These are phyloP conservation scores for Linnemannia schmuckeri DNA, from an alignment of 192 early-diverging fungal species.

Conservation along the genomic window DNA sequence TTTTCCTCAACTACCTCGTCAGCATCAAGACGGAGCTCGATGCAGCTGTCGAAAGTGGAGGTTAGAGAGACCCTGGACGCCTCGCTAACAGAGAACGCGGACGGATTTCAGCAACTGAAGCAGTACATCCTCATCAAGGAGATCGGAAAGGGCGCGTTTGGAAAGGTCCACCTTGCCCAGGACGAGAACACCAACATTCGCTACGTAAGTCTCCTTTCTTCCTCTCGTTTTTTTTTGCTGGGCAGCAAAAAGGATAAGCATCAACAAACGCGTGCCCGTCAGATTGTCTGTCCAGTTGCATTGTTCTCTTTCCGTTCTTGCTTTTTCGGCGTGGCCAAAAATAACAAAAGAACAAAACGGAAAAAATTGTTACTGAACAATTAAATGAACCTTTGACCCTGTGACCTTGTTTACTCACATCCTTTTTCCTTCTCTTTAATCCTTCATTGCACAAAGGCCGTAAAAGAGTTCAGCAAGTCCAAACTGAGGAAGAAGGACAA, in stretches of 20 bases:
- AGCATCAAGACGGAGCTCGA: conserved; percentile 40
- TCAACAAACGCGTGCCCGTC: background rate
- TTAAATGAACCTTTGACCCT: background rate
- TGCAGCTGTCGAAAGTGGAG: conserved; percentile 26
- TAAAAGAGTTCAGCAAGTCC: conserved; percentile 95
- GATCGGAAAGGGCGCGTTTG: conserved; percentile 92
- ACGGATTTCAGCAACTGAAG: conserved; percentile 83
- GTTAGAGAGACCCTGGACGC: conserved; percentile 63
- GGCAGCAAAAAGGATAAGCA: background rate
- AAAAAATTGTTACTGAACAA: background rate
- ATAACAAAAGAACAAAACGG: background rate
- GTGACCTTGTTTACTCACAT: background rate
- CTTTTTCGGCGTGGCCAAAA: background rate
- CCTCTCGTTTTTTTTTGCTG: conserved; percentile 7
- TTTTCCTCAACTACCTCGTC: conserved; percentile 29
- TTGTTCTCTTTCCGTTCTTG: background rate
- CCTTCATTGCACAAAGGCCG: conserved; percentile 68
- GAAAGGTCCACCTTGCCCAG: conserved; percentile 84
- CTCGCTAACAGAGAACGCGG: conserved; percentile 73
- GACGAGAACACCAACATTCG: conserved; percentile 64
- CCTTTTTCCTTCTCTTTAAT: background rate
- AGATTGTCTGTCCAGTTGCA: background rate
- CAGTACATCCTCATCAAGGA: conserved; percentile 83
- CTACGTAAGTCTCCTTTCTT: conserved; percentile 64
- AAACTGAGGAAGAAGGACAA: conserved; percentile 81